These are phyloP conservation scores for Beauveria rudraprayagi DNA, from an alignment of 2,329 filamentous ascomycete species.

Conservation along the genomic window DNA sequence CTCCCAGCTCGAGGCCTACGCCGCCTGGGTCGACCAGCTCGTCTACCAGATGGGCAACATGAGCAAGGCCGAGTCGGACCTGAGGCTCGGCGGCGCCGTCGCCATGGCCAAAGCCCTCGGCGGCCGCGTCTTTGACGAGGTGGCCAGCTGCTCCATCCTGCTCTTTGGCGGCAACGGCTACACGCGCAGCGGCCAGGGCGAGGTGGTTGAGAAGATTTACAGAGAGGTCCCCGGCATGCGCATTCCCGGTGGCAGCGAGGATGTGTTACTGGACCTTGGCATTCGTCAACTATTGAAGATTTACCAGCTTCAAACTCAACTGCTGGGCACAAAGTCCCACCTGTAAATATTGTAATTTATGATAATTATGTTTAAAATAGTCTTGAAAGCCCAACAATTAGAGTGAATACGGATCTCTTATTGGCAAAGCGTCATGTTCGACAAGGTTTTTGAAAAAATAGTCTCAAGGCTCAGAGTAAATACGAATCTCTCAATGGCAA, in stretches of 20 bases:
- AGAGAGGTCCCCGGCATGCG: conserved; percentile 21
- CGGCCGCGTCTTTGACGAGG: conserved; percentile 64
- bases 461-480: not conserved
- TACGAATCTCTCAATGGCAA: not conserved
- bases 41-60: conserved; percentile 58
- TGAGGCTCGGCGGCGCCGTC: conserved; percentile 61
- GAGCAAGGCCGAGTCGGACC: conserved; percentile 49
- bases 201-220: conserved; percentile 50
- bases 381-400: not conserved
- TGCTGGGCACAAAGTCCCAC: conserved; percentile 3
- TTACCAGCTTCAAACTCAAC: conserved; percentile 9
- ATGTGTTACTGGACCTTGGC: conserved; percentile 18
- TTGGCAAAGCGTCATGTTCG: not conserved
- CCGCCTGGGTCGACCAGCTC: conserved; percentile 64
- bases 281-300: conserved; percentile 20
- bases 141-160: conserved; percentile 59
- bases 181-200: conserved; percentile 61
- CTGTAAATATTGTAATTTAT: conserved; percentile 2
- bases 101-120: conserved; percentile 65
- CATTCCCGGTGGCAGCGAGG: conserved; percentile 19
- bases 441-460: not conserved
- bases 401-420: not conserved
- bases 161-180: conserved; percentile 70
- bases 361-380: not conserved
- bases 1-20: conserved; percentile 58